Evolutionary conservation across 352 stramenopile species (phyloP).

Genomic region (Phytophthora fragariaefolia): DNA sequence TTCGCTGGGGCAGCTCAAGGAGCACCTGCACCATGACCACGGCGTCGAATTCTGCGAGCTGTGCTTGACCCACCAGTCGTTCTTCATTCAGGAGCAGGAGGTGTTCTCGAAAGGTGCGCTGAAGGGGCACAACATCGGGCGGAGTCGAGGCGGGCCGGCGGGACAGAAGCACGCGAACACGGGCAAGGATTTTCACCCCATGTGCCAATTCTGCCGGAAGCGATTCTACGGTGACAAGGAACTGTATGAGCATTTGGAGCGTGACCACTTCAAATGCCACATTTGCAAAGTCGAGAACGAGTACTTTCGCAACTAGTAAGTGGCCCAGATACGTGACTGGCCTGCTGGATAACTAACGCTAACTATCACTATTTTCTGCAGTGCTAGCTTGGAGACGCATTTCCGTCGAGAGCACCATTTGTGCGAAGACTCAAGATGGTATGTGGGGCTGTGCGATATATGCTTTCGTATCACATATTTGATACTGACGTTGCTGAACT

Average conservation of each 20-base stretch:
- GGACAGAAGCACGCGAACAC: conserved; percentile 57
- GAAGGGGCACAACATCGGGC: conserved; percentile 70
- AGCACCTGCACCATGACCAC: conserved; percentile 74
- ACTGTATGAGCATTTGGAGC: conserved; percentile 88
- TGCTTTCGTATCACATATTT: neutral
- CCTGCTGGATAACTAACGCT: conserved; percentile 13
- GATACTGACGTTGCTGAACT: conserved; percentile 13
- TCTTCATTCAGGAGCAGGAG: conserved; percentile 84
- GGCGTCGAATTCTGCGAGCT: conserved; percentile 80
- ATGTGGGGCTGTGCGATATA: too few relatives aligned
- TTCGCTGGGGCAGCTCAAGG: conserved; percentile 65
- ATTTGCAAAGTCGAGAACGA: conserved; percentile 89
- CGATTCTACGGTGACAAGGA: conserved; percentile 88
- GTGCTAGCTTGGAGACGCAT: conserved; percentile 82
- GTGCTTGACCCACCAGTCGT: conserved; percentile 76
- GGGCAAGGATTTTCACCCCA: conserved; percentile 84
- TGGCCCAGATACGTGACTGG: neutral
- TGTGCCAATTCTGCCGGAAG: conserved; percentile 90
- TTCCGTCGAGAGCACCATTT: conserved; percentile 86
- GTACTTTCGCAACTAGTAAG: conserved; percentile 92
- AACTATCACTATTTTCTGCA: conserved; percentile 37
- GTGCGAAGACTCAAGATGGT: conserved; percentile 87
- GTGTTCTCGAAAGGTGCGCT: conserved; percentile 78
- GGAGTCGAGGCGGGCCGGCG: conserved; percentile 42
- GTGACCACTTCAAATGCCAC: conserved; percentile 92